Evolutionary conservation across 1,284 basidiomycete genomes (phyloP).

Genomic region (Fomes fomentarius): DNA sequence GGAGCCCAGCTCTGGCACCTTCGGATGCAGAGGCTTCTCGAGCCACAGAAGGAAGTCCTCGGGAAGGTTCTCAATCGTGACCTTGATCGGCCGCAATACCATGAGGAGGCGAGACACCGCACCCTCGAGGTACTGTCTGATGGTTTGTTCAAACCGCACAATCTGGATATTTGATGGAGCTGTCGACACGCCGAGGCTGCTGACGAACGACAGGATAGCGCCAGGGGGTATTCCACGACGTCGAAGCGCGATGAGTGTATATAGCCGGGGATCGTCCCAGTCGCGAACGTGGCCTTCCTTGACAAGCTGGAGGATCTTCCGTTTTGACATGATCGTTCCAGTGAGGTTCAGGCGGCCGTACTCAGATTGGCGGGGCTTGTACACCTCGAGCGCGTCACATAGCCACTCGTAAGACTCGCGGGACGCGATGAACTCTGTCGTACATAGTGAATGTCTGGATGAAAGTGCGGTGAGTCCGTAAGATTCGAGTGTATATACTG

Average conservation of each 20-base stretch:
- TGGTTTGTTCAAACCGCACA: slow-evolving; percentile 87
- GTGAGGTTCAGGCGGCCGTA: slow-evolving; percentile 94
- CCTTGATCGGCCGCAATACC: slow-evolving; percentile 90
- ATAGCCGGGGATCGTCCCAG: slow-evolving; percentile 99
- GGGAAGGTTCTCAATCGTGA: slow-evolving; percentile 89
- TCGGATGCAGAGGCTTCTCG: slow-evolving; percentile 94
- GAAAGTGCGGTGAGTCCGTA: neutral
- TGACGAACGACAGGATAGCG: slow-evolving; percentile 93
- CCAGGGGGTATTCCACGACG: slow-evolving; percentile 95
- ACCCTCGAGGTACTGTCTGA: slow-evolving; percentile 91
- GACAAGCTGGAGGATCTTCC: slow-evolving; percentile 93
- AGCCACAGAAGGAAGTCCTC: slow-evolving; percentile 86
- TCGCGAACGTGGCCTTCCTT: slow-evolving; percentile 84
- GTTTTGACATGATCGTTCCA: slow-evolving; percentile 97
- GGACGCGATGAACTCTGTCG: slow-evolving; percentile 95
- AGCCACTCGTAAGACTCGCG: slow-evolving; percentile 99
- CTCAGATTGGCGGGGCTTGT: slow-evolving; percentile 98
- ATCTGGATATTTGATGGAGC: slow-evolving; percentile 86
- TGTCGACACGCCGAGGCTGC: slow-evolving; percentile 91
- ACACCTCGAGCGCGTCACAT: slow-evolving; percentile 94
- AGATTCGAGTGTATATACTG: neutral
- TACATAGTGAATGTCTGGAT: slow-evolving; percentile 93
- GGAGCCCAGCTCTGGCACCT: slow-evolving; percentile 86
- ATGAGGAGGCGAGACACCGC: slow-evolving; percentile 90
- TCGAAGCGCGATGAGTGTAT: slow-evolving; percentile 94